These are phyloP conservation scores for Aspergillus sp. DNA, from an alignment of 2,329 filamentous ascomycete genomes.

Conservation along the genomic window DNA sequence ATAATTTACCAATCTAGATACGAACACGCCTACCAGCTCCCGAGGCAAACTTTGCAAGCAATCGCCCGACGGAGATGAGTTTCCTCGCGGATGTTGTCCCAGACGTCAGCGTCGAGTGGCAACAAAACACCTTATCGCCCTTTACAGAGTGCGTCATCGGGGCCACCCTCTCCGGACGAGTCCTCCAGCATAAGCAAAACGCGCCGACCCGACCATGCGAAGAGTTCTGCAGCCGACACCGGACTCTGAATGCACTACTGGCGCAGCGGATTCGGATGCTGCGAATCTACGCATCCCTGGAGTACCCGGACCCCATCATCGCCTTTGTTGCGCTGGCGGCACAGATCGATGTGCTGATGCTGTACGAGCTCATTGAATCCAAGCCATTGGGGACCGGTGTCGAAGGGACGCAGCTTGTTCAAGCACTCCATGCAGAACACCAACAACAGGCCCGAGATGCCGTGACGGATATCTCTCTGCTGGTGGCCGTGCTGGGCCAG, in stretches of 20 bases:
- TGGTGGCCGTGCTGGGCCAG: background rate
- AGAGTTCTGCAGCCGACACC: background rate
- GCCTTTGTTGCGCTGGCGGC: background rate
- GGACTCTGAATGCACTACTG: background rate
- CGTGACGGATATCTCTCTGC: background rate
- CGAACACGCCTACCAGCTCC: conserved; percentile 3
- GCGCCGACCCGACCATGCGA: background rate
- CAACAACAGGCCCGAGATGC: background rate
- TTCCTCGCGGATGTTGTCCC: conserved; percentile 6
- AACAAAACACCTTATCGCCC: background rate
- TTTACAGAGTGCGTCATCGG: conserved; percentile 29
- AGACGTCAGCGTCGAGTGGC: background rate
- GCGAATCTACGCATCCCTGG: background rate
- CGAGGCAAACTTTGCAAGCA: background rate
- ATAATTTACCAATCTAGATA: background rate
- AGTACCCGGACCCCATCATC: background rate
- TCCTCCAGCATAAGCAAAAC: conserved; percentile 3
- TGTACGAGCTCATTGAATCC: background rate
- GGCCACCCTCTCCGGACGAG: conserved; percentile 13
- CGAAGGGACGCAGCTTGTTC: background rate
- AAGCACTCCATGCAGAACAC: background rate
- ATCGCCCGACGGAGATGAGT: background rate
- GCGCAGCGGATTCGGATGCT: background rate
- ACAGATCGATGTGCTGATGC: background rate
- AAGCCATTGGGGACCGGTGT: background rate